Base-by-base conservation (phyloP, 139 green algal species). In the Chlorokybus atmophyticus region DNA sequence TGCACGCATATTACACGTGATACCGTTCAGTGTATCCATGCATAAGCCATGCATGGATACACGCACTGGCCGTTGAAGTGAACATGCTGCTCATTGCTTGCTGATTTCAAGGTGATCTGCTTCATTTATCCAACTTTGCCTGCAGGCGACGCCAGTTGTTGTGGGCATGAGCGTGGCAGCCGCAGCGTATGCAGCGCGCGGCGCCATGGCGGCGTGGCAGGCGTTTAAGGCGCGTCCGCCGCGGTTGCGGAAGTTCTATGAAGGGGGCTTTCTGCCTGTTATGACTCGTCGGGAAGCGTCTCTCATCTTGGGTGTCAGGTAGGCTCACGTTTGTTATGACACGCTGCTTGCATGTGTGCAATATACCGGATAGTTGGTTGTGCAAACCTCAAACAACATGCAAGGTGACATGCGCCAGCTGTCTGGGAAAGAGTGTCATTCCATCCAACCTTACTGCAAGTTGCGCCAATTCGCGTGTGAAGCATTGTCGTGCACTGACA, bases 201-300 rank as follows among this genome's bases (percentile, higher is more conserved):
- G 82, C 40, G 73, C 76, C 0, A 66, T 96, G 3, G 67, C 87
- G 50, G 60, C 80, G 2, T 85, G 76, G 27, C 39, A 87, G 6
- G 75, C 74, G 10, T 86, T 82, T 32, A 79, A 67, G 32, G 53
- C 68, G 4, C 75, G 77, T 0, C 75, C 76, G 2, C 71, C 75
- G 2, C 64, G 82, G 25, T 28, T 39, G 21, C 4, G 31, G 23
- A 48, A 48, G 5, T 74, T 40, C 55, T 68, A 66, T 47, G 59
- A 93, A 74, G 90, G 87, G 24, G 87, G 90, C 7, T 97, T 97
- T 49, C 74, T 85, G 56, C 58, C 78, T 1, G 76, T 90, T 52
- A 98, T 98, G 91, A 95, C 72, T 0, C 71, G 79, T 39, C 71
- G 88, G n/a, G 91, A 98, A 62, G 91, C 91, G 7, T 66, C 82